These are phyloP conservation scores for Ogataea kodamae DNA, from an alignment of 805 yeast genomes.

Conservation along the genomic window DNA sequence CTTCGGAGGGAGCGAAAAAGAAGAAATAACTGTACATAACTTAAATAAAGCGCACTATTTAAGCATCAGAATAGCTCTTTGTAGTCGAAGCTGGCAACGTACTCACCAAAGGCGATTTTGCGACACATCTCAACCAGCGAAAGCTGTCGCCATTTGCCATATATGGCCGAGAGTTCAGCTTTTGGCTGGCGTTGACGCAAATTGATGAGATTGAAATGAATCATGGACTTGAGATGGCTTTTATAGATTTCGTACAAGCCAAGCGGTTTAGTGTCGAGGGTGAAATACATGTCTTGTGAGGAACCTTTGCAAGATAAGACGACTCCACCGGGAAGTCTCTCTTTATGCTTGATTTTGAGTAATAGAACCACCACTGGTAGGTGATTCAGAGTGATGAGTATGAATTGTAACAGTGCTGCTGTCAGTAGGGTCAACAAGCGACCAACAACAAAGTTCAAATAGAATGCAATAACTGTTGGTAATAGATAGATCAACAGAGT, in stretches of 20 bases:
- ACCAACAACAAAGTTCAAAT: slow-evolving; percentile 62
- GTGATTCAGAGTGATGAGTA: slow-evolving; percentile 68
- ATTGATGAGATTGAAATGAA: slow-evolving; percentile 29
- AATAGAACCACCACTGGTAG: slow-evolving; percentile 83
- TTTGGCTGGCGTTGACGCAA: slow-evolving; percentile 11
- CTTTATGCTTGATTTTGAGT: slow-evolving; percentile 74
- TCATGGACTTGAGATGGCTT: slow-evolving; percentile 30
- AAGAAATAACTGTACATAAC: slow-evolving; percentile 29
- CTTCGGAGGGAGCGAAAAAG: slow-evolving; percentile 39
- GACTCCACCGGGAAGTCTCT: slow-evolving; percentile 54
- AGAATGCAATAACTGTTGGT: slow-evolving; percentile 88
- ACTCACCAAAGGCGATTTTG: slow-evolving; percentile 28
- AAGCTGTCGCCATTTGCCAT: slow-evolving; percentile 27
- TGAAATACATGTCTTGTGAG: slow-evolving; percentile 12
- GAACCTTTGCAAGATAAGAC: slow-evolving; percentile 27
- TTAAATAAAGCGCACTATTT: slow-evolving; percentile 1
- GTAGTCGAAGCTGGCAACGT: slow-evolving; percentile 30
- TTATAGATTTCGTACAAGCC: slow-evolving; percentile 24
- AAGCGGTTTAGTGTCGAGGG: slow-evolving; percentile 27
- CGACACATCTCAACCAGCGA: slow-evolving; percentile 21
- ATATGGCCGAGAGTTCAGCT: slow-evolving; percentile 13
- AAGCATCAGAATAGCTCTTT: slow-evolving; percentile 29
- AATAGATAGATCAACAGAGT: slow-evolving; percentile 71
- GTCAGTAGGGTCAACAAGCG: slow-evolving; percentile 48
- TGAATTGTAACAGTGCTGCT: slow-evolving; percentile 53